Base-by-base conservation (phyloP, 2,329 filamentous ascomycete genomes). In the Cytospora schulzeri region DNA sequence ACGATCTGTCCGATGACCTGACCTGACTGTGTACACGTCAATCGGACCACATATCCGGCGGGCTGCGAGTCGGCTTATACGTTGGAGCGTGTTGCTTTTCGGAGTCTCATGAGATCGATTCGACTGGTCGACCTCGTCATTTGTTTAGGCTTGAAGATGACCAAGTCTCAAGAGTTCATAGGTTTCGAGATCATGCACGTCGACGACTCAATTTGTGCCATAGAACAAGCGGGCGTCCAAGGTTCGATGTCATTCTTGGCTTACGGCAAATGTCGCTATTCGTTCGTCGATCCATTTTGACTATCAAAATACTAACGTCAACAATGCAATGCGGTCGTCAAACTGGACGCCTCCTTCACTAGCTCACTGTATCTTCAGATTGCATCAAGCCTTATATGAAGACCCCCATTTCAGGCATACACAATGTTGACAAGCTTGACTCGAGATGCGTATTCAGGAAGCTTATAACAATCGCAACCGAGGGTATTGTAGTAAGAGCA, bases 381-480 rank as follows among this genome's bases (percentile, higher is more conserved):
- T 17, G 28, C 51, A 15, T 17, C 52, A 41, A 56, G 51, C 33
- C 51, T 35, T 55, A 48, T n/a, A 28, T 24, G 26, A 15, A 48
- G 26, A 61, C 24, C 38, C 54, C 28, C n/a, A 28, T 62, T 29
- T 56, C 59, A n/a, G 28, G 22, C 35, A 31, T 26, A n/a, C 54
- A 38, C 35, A 48, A 35, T 29, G 29, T 62, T 38, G 28, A n/a
- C 28, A 48, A 28, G 28, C 28, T 50, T 50, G 33, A 31, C 35
- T 50, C 52, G 52, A 29, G 35, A 24, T 17, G 24, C 28, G 48
- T 29, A 62, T n/a, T 41, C 50, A 22, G 52, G 52, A 62, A 48
- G 48, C 51, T 52, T 35, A 55, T 7, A 50, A 55, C 52, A 52
- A 41, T 28, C 38, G 35, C 59, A 35, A 17, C 33, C 35, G 52